phyloP scores from a whole-genome alignment of 805 yeast species.

The Starmerella kuoi region DNA sequence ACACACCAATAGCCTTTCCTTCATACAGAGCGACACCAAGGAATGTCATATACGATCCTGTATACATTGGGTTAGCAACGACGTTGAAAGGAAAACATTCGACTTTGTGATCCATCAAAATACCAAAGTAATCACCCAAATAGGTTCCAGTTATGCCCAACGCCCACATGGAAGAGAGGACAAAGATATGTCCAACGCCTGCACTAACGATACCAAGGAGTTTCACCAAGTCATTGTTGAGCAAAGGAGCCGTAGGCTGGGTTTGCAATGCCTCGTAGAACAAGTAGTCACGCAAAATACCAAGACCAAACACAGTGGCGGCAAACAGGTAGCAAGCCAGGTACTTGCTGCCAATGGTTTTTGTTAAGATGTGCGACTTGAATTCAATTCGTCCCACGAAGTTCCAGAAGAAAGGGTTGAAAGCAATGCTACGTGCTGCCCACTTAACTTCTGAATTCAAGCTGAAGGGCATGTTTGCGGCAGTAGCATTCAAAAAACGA shows the following conservation, averaged over 20 bases:
- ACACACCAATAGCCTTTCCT: slow-evolving; percentile 82
- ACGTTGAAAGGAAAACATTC: slow-evolving; percentile 88
- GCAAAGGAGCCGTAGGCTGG: slow-evolving; percentile 55
- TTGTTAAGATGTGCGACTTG: slow-evolving; percentile 63
- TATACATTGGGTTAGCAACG: slow-evolving; percentile 90
- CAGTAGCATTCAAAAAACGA: background rate
- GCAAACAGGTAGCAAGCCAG: slow-evolving; percentile 82
- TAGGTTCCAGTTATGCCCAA: slow-evolving; percentile 94
- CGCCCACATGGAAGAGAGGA: slow-evolving; percentile 74
- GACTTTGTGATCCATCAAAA: slow-evolving; percentile 80
- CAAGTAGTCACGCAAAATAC: slow-evolving; percentile 66
- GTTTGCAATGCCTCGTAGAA: slow-evolving; percentile 53
- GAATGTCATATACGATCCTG: slow-evolving; percentile 81
- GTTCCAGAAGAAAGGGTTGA: slow-evolving; percentile 96
- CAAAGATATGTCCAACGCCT: slow-evolving; percentile 66
- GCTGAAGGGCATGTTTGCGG: slow-evolving; percentile 6
- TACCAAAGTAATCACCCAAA: slow-evolving; percentile 94
- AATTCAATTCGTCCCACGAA: slow-evolving; percentile 79
- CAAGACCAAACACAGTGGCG: slow-evolving; percentile 67
- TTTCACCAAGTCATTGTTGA: slow-evolving; percentile 33
- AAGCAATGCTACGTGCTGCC: slow-evolving; percentile 39
- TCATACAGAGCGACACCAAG: slow-evolving; percentile 79
- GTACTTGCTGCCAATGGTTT: slow-evolving; percentile 48
- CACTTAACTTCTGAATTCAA: slow-evolving; percentile 14
- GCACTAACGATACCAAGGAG: slow-evolving; percentile 46